Evolutionary conservation across 176 grass and related monocot species (phyloP), one percentile per base, ranked within the genome.

Genomic region (Tuctoria greenei): DNA sequence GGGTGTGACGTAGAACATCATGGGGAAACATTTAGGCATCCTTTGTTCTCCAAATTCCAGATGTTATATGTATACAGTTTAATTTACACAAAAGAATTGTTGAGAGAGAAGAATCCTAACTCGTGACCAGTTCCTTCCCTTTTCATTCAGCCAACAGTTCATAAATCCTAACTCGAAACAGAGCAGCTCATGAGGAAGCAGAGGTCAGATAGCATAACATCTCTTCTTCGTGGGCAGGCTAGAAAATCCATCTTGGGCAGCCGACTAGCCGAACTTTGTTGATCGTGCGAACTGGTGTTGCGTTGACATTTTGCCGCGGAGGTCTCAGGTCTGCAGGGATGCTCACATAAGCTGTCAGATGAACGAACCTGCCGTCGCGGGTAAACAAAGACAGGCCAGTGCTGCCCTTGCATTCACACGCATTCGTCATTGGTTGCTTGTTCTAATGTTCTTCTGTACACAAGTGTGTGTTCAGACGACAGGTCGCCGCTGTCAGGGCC

Each of bases 1-100:
- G 27, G 73, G 24, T 35, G 58, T 25, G 16, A 66, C 74, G 76
- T 34, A 73, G 59, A 64, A 72, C 67, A 72, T 82, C 72, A 10
- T 41, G 39, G 11, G 21, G n/a, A 57, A 57, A 70, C n/a, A 35
- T 27, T 59, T 78, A 37, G 85, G 55, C 50, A 67, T 9, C 16
- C 61, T 23, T 47, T 66, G 62, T 39, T 11, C 66, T 5, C 66
- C 39, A 17, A 45, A 23, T 8, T 73, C 27, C 36, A 27, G n/a
- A 66, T 26, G 17, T 73, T 8, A 20, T 36, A 63, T n/a, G 17
- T 27, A 28, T 49, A 67, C 62, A 66, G 24, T 61, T 75, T 14
- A 72, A 58, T 87, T 78, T 75, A 18, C 21, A 35, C 8, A 80
- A 42, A 4, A 36, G 16, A 44, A 70, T 21, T 18, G 17, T 54